Evolutionary conservation across 805 yeast genomes (phyloP), one percentile per base, ranked within the genome.

Genomic region (Metschnikowia amazonensis): DNA sequence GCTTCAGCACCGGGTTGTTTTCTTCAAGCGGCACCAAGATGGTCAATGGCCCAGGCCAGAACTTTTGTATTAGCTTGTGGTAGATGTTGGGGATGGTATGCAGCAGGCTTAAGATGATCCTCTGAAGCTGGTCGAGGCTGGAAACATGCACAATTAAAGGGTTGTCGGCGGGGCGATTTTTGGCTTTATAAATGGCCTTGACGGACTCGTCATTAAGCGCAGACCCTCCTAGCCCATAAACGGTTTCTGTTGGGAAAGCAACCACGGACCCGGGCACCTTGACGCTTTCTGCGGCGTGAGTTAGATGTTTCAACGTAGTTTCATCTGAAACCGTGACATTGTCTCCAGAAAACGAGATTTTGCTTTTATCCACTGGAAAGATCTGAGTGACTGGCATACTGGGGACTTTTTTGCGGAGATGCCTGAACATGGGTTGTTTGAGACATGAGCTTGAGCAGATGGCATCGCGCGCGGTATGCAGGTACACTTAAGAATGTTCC

Each of bases 31-130:
- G 97, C 17, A 94, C 67, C 42, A 94, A 64, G 28, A 94, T 87
- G 0, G 97, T 89, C 45, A 94, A 67, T 0, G 99, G 98, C 0
- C 99, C 99, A 0, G 99, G 99, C 98, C 98, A 94, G 57, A 86
- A 85, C 50, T 74, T 74, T 2, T 74, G 72, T 9, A 90, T 70
- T 34, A 94, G 70, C 0, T 80, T 76, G 27, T 69, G 65, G 61
- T 94, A 94, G 0, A 82, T 74, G 1, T 67, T 66, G 0, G 98
- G 98, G 5, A 92, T 77, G 20, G 71, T 66, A 21, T 70, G 66
- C 46, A 65, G 69, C 16, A 64, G 48, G 3, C 75, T 72, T n/a
- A 80, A 70, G 34, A 90, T 67, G 52, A 74, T 74, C 29, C 85
- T 65, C 45, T 80, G 71, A 35, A 94, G 70, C 65, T 89, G 97